A percentile compares a stretch with the other conserved stretches of the same genome.
These are phyloP conservation scores for Eremothecium cymbalariae DNA, from an alignment of 1,139 yeast genomes.

Conservation along the genomic window DNA sequence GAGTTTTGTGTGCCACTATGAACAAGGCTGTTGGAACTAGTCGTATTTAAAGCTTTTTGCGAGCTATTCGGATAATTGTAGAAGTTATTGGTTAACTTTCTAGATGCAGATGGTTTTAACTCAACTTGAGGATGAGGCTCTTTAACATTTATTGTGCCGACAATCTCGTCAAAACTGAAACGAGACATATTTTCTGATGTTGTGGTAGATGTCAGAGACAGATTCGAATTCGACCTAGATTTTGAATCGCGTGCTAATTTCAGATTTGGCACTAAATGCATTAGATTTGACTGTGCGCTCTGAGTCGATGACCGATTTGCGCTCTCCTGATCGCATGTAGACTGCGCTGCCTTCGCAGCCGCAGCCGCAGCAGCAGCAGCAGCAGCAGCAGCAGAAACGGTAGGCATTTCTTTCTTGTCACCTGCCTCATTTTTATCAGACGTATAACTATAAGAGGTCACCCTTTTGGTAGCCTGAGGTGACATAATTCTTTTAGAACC, in stretches of 20 bases:
- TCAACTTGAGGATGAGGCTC: slow-evolving; percentile 3
- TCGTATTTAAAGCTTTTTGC: too few species aligned
- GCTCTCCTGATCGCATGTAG: background rate
- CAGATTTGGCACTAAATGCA: too few species aligned
- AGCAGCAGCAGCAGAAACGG: too few species aligned
- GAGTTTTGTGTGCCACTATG: background rate
- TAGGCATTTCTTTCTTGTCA: too few species aligned
- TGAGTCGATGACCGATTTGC: background rate
- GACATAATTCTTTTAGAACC: too few species aligned
- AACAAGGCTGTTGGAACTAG: background rate
- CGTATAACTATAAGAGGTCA: too few species aligned
- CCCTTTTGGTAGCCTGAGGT: too few species aligned
- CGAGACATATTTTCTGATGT: slow-evolving; percentile 2
- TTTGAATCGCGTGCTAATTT: slow-evolving; percentile 5
- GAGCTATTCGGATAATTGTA: too few species aligned
- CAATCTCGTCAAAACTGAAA: slow-evolving; percentile 2
- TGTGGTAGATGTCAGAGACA: background rate
- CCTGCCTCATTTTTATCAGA: too few species aligned
- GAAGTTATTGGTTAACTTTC: background rate
- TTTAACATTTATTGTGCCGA: slow-evolving; percentile 1
- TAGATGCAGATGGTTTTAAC: background rate
- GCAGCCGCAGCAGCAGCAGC: slow-evolving; percentile 3
- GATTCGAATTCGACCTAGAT: background rate
- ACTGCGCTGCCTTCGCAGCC: slow-evolving; percentile 4
- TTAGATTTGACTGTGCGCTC: background rate